Percentiles rank a stretch among this genome's conserved stretches.
These are phyloP conservation scores for Crataegus laevigata DNA, from an alignment of 306 rosid genomes.

Conservation along the genomic window DNA sequence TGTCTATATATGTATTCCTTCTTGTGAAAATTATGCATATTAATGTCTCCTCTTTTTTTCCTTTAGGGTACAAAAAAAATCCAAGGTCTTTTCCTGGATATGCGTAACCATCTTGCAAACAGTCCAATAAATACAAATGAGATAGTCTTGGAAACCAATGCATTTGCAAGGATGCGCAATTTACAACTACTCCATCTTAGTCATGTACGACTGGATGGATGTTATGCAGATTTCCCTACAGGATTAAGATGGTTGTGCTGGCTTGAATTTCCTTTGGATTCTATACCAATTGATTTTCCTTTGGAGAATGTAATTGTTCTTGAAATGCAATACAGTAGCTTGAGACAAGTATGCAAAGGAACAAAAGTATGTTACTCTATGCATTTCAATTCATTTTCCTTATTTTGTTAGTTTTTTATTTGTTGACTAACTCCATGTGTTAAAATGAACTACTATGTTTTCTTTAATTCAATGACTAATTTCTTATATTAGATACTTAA, in stretches of 20 bases:
- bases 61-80: neutral
- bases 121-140: no score
- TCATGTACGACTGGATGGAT: neutral
- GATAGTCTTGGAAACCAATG: neutral
- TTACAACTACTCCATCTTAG: neutral
- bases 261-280: neutral
- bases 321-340: neutral
- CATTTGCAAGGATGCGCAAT: neutral
- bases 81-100: neutral
- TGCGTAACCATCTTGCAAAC: neutral
- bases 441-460: no score
- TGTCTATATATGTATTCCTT: neutral
- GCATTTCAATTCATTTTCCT: neutral
- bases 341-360: neutral
- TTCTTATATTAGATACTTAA: neutral
- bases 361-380: neutral
- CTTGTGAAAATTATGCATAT: neutral
- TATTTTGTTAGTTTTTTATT: neutral
- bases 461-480: no score
- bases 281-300: neutral
- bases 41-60: neutral
- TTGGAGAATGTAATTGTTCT: neutral
- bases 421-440: no score
- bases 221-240: neutral
- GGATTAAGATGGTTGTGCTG: neutral